Evolutionary conservation across 768 basidiomycete species (phyloP).

Genomic region (Grammothele lineata): DNA sequence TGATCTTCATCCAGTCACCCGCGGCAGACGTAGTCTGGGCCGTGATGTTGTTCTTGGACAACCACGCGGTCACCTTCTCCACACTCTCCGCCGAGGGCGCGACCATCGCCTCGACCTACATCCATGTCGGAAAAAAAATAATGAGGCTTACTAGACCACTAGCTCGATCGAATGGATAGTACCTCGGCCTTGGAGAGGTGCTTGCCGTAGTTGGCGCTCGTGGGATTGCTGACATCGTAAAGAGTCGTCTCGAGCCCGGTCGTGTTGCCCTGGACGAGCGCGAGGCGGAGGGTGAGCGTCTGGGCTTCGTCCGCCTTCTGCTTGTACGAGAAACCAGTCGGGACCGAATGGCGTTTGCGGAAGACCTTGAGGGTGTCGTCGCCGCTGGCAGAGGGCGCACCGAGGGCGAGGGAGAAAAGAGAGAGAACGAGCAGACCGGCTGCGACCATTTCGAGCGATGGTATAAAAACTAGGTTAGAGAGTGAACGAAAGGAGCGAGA

Average conservation of each 20-base stretch:
- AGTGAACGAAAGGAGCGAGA: conserved; percentile 12
- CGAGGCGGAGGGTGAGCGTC: conserved; percentile 34
- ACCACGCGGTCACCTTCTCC: conserved; percentile 24
- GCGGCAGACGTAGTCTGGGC: conserved; percentile 22
- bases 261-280: conserved; percentile 33
- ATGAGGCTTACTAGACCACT: background rate
- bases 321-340: conserved; percentile 26
- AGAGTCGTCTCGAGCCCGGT: conserved; percentile 33
- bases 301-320: conserved; percentile 26
- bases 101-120: conserved; percentile 23
- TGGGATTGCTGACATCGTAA: conserved; percentile 35
- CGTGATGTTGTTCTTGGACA: conserved; percentile 21
- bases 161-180: conserved; percentile 16
- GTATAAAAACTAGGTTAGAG: background rate
- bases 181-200: conserved; percentile 18
- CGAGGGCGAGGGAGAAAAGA: conserved; percentile 18
- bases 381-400: conserved; percentile 18
- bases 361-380: conserved; percentile 22
- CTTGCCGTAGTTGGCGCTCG: conserved; percentile 30
- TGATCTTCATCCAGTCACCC: conserved; percentile 24
- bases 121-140: too few relatives aligned
- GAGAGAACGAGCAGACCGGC: conserved; percentile 21
- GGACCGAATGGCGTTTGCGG: conserved; percentile 23
- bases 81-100: conserved; percentile 18
- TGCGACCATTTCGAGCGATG: conserved; percentile 12